A percentile compares a stretch with the other conserved stretches of the same genome.
Conservation (phyloP, 139 green algal genomes). For the Chlamydomonas asymmetrica region DNA sequence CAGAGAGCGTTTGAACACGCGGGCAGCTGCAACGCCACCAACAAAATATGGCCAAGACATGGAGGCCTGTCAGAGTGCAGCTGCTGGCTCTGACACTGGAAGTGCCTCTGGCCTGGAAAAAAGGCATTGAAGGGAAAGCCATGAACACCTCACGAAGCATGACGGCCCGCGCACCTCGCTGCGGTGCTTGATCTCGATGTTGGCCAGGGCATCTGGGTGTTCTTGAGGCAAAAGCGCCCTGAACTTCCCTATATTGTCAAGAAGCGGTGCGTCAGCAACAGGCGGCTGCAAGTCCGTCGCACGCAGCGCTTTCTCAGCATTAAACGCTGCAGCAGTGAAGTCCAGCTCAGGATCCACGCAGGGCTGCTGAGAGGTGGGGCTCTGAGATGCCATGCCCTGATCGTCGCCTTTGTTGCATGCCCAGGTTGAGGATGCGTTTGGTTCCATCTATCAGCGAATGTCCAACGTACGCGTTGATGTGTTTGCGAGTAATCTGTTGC, state of each 20-base stretch:
- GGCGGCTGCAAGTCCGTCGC: constrained; percentile 52
- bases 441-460: not conserved
- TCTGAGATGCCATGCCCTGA: not conserved
- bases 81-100: not conserved
- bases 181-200: not conserved
- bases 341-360: constrained; percentile 28
- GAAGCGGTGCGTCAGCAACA: constrained; percentile 38
- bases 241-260: constrained; percentile 68
- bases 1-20: not conserved
- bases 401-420: not conserved
- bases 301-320: constrained; percentile 45
- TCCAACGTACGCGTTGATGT: not conserved
- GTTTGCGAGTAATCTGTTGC: too few species aligned
- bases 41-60: not conserved
- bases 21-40: not conserved
- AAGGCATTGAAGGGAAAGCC: too few species aligned
- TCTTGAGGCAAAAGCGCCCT: constrained; percentile 55
- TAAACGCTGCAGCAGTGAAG: constrained; percentile 55
- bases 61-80: not conserved
- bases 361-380: not conserved
- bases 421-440: not conserved
- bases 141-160: not conserved
- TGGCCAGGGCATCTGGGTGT: constrained; percentile 25
- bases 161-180: not conserved
- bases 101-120: too few species aligned